Evolutionary conservation across 2,329 filamentous ascomycete species (phyloP).

Genomic region (Epichloe scottii): DNA sequence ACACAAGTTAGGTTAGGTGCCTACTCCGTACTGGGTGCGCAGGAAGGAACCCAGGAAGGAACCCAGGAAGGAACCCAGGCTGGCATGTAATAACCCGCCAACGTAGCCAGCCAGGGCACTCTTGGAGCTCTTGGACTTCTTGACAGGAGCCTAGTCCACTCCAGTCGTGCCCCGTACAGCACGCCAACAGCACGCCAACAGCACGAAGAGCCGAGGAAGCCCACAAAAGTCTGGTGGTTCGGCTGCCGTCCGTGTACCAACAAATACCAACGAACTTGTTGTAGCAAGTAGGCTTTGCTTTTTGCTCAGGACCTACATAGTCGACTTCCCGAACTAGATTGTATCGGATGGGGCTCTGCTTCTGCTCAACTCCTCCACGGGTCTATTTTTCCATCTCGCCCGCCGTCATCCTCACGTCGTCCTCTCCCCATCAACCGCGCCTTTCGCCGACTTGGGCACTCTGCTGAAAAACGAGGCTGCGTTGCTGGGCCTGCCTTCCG

Average conservation of each 20-base stretch:
- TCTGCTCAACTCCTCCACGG: neutral
- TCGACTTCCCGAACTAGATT: neutral
- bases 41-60: no score
- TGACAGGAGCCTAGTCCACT: neutral
- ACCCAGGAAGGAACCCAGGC: no score
- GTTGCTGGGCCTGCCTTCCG: constrained; percentile 9
- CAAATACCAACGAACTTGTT: no score
- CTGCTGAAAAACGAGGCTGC: constrained; percentile 5
- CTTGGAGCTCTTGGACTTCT: no score
- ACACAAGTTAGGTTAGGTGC: no score
- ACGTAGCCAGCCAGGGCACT: neutral
- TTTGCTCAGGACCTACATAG: neutral
- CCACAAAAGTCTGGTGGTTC: neutral
- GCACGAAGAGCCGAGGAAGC: neutral
- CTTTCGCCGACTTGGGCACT: neutral
- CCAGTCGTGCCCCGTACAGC: no score
- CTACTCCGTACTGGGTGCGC: no score
- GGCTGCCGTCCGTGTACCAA: neutral
- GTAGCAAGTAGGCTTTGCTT: no score
- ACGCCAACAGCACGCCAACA: no score
- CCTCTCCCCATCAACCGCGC: neutral
- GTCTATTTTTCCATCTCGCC: neutral
- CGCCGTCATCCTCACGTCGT: neutral
- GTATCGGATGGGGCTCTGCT: no score
- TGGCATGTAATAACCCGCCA: neutral